Conservation (phyloP, 2,329 filamentous ascomycete species). For the Grosmannia clavigera region DNA sequence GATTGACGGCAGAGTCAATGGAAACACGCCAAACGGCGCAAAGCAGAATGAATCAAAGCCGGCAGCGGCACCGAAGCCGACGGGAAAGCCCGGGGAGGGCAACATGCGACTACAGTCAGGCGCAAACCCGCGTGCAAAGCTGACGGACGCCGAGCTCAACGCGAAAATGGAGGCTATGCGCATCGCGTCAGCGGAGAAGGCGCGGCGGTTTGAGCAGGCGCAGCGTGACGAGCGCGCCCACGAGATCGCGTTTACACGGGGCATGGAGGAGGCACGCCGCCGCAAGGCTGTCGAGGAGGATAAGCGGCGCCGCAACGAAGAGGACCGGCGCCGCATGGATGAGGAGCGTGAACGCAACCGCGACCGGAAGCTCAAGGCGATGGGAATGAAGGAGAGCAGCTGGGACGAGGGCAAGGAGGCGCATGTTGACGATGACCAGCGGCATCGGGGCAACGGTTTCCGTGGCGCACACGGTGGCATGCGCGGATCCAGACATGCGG, state of each 20-base stretch:
- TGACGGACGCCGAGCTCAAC: conserved; percentile 45
- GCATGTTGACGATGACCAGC: conserved; percentile 27
- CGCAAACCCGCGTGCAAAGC: conserved; percentile 46
- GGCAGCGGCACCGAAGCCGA: conserved; percentile 10
- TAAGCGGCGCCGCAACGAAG: conserved; percentile 36
- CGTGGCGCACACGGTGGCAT: conserved; percentile 8
- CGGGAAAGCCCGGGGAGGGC: not conserved
- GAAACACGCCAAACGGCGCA: not conserved
- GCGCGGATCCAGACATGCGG: conserved; percentile 8
- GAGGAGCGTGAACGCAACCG: conserved; percentile 49
- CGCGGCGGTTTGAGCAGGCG: conserved; percentile 45
- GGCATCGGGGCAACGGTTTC: conserved; percentile 8
- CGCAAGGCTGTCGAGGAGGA: conserved; percentile 40
- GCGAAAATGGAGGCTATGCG: conserved; percentile 51
- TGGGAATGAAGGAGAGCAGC: conserved; percentile 38
- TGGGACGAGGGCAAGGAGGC: conserved; percentile 48
- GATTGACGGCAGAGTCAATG: not conserved
- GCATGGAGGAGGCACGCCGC: conserved; percentile 42
- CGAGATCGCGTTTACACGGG: conserved; percentile 39
- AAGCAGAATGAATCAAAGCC: conserved; percentile 14
- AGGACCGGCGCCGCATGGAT: conserved; percentile 38
- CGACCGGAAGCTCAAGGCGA: conserved; percentile 47
- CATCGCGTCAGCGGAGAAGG: conserved; percentile 43
- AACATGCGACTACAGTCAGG: conserved; percentile 35
- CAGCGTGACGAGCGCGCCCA: conserved; percentile 45